These are phyloP conservation scores for Lotmaria passim DNA, from an alignment of 208 protist genomes.

Conservation along the genomic window DNA sequence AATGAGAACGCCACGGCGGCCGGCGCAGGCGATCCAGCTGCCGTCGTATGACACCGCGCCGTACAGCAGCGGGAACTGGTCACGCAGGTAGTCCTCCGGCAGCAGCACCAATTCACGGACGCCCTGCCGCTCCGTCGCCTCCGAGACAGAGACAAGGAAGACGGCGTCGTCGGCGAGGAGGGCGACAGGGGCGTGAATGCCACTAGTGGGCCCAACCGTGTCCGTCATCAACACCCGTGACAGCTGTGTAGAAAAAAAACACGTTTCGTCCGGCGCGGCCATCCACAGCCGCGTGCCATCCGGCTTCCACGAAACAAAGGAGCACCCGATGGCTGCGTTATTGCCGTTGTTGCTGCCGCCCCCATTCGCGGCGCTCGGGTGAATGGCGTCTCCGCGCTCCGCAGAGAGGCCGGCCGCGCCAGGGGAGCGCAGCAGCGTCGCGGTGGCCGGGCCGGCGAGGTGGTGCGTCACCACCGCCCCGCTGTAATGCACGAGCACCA, in stretches of 20 bases:
- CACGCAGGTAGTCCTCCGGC: slow-evolving; percentile 45
- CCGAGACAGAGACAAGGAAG: slow-evolving; percentile 33
- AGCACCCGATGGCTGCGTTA: slow-evolving; percentile 19
- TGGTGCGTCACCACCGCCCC: slow-evolving; percentile 58
- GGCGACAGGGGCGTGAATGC: slow-evolving; percentile 43
- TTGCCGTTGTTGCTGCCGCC: background rate
- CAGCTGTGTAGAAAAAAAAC: slow-evolving; percentile 39
- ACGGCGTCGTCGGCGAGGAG: slow-evolving; percentile 40
- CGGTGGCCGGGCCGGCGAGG: slow-evolving; percentile 20
- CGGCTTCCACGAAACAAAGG: slow-evolving; percentile 37
- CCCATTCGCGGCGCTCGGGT: background rate
- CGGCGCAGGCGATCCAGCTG: slow-evolving; percentile 43
- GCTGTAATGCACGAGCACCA: slow-evolving; percentile 71
- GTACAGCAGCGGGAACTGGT: slow-evolving; percentile 65
- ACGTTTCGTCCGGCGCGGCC: slow-evolving; percentile 29
- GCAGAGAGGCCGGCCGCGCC: background rate
- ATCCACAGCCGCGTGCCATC: slow-evolving; percentile 38
- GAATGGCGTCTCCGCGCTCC: background rate
- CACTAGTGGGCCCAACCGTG: slow-evolving; percentile 34
- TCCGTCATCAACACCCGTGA: slow-evolving; percentile 37
- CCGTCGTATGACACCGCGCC: slow-evolving; percentile 64
- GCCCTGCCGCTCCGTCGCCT: slow-evolving; percentile 20
- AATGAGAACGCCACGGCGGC: slow-evolving; percentile 45
- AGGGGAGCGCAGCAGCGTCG: slow-evolving; percentile 22
- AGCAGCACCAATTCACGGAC: slow-evolving; percentile 28